Evolutionary conservation across 768 basidiomycete species (phyloP), one percentile per base, ranked within the genome.

Genomic region (Xerocomus potaroensis): DNA sequence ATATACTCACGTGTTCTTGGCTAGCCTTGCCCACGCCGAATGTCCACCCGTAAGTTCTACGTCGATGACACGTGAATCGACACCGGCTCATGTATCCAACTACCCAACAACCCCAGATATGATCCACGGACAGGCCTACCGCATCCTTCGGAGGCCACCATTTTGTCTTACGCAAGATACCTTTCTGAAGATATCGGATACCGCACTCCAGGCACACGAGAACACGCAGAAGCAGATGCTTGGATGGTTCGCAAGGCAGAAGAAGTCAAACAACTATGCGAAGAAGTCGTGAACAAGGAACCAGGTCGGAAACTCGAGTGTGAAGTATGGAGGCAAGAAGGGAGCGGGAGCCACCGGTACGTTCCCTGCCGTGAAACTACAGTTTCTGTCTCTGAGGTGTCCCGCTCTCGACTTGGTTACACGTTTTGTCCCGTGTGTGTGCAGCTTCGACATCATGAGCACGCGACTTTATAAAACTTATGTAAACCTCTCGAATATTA

Each of bases 361-460:
- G 84, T 70, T 32, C 6, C 21, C 8, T 5, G 21, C n/a, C 9
- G 18, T 16, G n/a, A 6, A 12, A 5, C 22, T 11, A 14, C 33
- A 5, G 11, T 16, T 12, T 7, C 30, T 39, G 38, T 41, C 16
- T 33, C 34, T 14, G 21, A 6, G 26, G 26, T 36, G 9, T 11
- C 19, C 2, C 26, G 3, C 38, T 12, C 16, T 38, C n/a, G 6
- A 19, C 7, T 18, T 35, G 7, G 7, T 15, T 18, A 5, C 35
- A 14, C n/a, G 22, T 19, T 27, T 27, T 3, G 36, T 14, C 2
- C 49, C 4, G 4, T 11, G 29, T n/a, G n/a, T n/a, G n/a, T n/a
- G n/a, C 41, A 91, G 91, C 23, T 97, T 97, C 62, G 92, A 95
- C 62, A 95, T 98, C 76, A 88, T 93, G 87, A 74, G 72, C 57